Conservation (phyloP, 345 rosid genomes). For the Corchorus olitorius region DNA sequence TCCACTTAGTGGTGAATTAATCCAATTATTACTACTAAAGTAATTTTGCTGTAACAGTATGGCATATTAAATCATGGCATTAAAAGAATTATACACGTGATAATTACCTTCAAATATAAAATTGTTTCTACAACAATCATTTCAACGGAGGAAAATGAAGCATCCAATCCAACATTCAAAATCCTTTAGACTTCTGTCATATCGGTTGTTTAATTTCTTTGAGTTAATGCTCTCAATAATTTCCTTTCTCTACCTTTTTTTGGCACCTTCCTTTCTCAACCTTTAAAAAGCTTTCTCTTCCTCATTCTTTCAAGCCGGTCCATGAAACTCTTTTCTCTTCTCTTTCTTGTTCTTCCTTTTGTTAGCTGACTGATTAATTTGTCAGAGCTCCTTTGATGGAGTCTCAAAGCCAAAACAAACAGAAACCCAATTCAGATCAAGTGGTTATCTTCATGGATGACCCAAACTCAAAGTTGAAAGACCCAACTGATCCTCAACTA, state of each 20-base stretch:
- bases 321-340: background rate
- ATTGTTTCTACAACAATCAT: background rate
- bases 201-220: too few relatives aligned
- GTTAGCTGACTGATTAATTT: background rate
- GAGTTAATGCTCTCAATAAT: conserved; percentile 1
- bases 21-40: background rate
- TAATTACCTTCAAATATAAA: background rate
- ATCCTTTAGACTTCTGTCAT: background rate
- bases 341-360: background rate
- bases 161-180: background rate
- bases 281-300: background rate
- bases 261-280: background rate
- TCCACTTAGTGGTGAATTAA: conserved; percentile 4
- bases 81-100: background rate
- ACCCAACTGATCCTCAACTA: background rate
- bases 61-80: background rate
- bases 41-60: background rate
- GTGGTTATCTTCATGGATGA: conserved; percentile 13
- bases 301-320: background rate
- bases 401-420: conserved; percentile 12
- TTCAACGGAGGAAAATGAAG: background rate
- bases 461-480: background rate
- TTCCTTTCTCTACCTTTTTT: background rate
- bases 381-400: conserved; percentile 1
- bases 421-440: conserved; percentile 12